Evolutionary conservation across 331 rosid genomes (phyloP), one percentile per base, ranked within the genome.

Genomic region (Quercus lobata): DNA sequence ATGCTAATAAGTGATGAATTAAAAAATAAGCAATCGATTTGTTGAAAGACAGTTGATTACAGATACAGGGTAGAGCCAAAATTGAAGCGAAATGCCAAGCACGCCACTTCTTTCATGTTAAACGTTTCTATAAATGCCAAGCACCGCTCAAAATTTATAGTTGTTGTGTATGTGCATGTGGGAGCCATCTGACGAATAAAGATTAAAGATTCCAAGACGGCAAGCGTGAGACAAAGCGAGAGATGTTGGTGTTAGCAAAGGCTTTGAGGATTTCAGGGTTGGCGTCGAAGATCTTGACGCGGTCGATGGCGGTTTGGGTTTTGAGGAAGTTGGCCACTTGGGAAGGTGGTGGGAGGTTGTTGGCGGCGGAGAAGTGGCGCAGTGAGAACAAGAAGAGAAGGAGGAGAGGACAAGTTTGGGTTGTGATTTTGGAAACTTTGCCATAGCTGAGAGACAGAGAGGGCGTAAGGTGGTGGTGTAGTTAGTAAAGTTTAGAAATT

Each of bases 281-380:
- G 71, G 94, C 79, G 63, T 92, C 97, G 81, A 90, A 94, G 84
- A 92, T 80, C 78, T 90, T 92, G 35, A 94, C 80, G 34, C 90
- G 88, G 91, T 85, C 81, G 84, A 94, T 91, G 75, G 76, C 78
- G 72, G 98, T 94, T 46, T 87, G 87, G 85, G 94, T 76, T 71
- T 90, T 87, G 83, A 92, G 91, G 77, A 94, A 94, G 71, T 82
- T 4, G 19, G 96, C 94, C 1, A 91, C 98, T 2, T 79, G 84
- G 18, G 92, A 21, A 0, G 97, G 91, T 0, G 93, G 84, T 0
- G 97, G 97, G 76, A 94, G 98, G 90, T 92, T 90, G 84, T 92
- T 69, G 4, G 92, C 94, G 22, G 27, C 27, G 27, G 27, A 25
- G 27, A 2, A 25, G 27, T 25, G 27, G 27, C 27, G 27, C 27